These are phyloP conservation scores for Alternaria sp. DNA, from an alignment of 2,329 filamentous ascomycete genomes.

Conservation along the genomic window DNA sequence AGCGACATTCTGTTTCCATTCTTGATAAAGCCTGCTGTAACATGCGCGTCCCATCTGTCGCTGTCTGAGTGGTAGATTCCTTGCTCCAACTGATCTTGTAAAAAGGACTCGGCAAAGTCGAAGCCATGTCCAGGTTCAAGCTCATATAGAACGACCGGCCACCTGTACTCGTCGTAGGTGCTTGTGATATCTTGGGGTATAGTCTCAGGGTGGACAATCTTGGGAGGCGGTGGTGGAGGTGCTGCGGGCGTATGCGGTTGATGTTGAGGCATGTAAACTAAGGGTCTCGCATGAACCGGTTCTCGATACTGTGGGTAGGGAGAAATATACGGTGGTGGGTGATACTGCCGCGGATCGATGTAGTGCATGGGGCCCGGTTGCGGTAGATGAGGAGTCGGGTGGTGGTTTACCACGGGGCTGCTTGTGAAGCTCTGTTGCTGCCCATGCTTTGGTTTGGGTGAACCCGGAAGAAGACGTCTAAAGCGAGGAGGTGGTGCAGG, in stretches of 20 bases:
- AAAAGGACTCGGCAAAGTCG: conserved; percentile 18
- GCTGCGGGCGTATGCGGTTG: not conserved
- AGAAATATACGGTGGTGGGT: not conserved
- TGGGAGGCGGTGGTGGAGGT: not conserved
- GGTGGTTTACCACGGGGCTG: not conserved
- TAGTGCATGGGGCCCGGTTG: not conserved
- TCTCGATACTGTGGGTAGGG: not conserved
- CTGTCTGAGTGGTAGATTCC: conserved; percentile 9
- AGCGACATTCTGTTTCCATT: conserved; percentile 22
- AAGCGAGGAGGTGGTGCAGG: not conserved
- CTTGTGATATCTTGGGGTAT: conserved; percentile 20
- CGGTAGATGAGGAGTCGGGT: not conserved
- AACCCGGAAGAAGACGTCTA: not conserved
- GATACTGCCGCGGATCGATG: not conserved
- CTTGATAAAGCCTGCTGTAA: conserved; percentile 32
- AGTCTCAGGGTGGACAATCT: conserved; percentile 2
- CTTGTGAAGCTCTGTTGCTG: not conserved
- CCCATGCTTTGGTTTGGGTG: not conserved
- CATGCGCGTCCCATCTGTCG: conserved; percentile 20
- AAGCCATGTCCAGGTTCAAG: conserved; percentile 14
- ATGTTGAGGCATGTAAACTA: not conserved
- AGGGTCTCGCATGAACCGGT: not conserved
- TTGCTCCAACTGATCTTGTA: conserved; percentile 11
- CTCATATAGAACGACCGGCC: conserved; percentile 28
- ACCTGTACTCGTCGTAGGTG: conserved; percentile 31